Evolutionary conservation across 352 stramenopile genomes (phyloP), one percentile per base, ranked within the genome.

Genomic region (Phytophthora agathidicida): DNA sequence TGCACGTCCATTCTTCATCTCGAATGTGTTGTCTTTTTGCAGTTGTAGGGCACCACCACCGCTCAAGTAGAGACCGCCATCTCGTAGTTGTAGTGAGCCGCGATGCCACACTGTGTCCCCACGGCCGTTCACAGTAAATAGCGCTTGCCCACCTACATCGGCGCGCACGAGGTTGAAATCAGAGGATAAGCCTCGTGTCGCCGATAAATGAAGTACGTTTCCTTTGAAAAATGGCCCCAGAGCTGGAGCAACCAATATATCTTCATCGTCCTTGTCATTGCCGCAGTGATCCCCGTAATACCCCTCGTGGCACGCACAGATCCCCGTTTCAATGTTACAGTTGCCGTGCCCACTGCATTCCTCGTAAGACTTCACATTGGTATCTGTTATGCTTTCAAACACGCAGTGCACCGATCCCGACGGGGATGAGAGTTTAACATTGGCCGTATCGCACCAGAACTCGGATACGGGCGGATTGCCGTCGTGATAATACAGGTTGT

Each of bases 91-190:
- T 17, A 71, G 28, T 16, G 63, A 67, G 0, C 63, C 63, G 26
- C 60, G 46, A 17, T 72, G 63, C 63, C 63, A 68, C 7, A 47
- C 57, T 22, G 58, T 72, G 37, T 89, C 75, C 10, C 80, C 82
- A 9, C 81, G 71, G 6, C 84, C 84, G 30, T 88, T 73, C 58
- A 93, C 76, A 1, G 73, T 89, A 44, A 93, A 86, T 11, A 91
- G 52, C 0, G 77, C 69, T 54, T 53, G 50, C 1, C 73, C 70
- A 8, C 42, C 63, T 0, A 81, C 73, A 10, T 91, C 77, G 5
- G 73, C 81, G 24, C 89, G 86, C 41, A 91, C 75, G 22, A 93
- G 50, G 31, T 93, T 79, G 48, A 93, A 93, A 22, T 84, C 73
- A 11, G 65, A 58, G 14, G 76, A 86, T 8, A 73, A 51, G 5